phyloP scores from a whole-genome alignment of 164 flowering plant genomes.

The Tinospora cordifolia region DNA sequence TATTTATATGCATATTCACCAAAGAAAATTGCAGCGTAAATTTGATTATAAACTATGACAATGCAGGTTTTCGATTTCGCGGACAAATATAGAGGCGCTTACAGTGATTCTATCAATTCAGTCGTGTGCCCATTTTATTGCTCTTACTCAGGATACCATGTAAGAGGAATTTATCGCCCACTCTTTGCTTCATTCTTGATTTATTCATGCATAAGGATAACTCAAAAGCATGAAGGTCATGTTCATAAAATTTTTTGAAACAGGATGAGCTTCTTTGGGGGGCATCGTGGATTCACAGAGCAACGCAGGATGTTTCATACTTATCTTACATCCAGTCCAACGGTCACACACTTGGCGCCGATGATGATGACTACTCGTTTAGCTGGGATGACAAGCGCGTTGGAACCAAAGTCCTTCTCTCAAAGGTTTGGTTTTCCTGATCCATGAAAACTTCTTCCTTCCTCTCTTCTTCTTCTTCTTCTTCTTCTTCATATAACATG shows the following conservation, averaged over 20 bases:
- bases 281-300: slow-evolving; percentile 89
- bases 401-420: slow-evolving; percentile 80
- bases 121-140: slow-evolving; percentile 95
- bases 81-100: slow-evolving; percentile 70
- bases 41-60: neutral
- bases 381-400: slow-evolving; percentile 93
- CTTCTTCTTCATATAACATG: neutral
- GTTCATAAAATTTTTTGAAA: neutral
- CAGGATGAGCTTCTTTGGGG: slow-evolving; percentile 98
- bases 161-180: slow-evolving; percentile 21
- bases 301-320: slow-evolving; percentile 49
- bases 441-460: too few relatives aligned
- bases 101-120: slow-evolving; percentile 67
- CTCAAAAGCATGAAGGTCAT: neutral
- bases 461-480: neutral
- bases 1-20: neutral
- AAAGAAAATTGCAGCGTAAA: slow-evolving; percentile 1
- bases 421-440: slow-evolving; percentile 38
- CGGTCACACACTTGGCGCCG: slow-evolving; percentile 75
- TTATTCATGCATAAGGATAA: neutral
- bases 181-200: neutral
- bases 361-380: slow-evolving; percentile 72
- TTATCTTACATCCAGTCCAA: slow-evolving; percentile 68
- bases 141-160: slow-evolving; percentile 89
- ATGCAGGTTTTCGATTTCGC: slow-evolving; percentile 81